phyloP scores from a whole-genome alignment of 208 protist genomes.

The Tritrichomonas musculus region DNA sequence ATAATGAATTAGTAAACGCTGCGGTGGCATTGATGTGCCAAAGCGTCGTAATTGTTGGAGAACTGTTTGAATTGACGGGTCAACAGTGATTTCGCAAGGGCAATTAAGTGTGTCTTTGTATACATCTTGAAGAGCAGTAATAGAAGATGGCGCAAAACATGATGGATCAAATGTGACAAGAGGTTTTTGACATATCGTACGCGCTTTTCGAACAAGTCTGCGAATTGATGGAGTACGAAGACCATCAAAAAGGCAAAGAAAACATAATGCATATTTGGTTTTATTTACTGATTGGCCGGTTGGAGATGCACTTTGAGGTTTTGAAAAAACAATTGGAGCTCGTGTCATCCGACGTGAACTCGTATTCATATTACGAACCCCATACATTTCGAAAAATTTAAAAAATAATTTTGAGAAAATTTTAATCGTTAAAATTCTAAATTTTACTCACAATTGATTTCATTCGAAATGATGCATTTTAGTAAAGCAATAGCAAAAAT shows the following conservation, averaged over 20 bases:
- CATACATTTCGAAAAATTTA: no score
- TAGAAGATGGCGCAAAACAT: neutral
- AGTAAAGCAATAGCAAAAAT: neutral
- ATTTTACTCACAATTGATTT: no score
- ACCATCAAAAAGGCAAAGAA: neutral
- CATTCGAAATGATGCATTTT: neutral
- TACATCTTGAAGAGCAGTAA: neutral
- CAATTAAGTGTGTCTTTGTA: neutral
- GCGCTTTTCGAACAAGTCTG: neutral
- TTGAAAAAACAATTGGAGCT: neutral
- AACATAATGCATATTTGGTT: constrained; percentile 1
- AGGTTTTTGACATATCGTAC: neutral
- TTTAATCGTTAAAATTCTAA: no score
- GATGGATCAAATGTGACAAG: neutral
- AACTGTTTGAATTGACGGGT: neutral
- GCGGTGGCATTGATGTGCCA: neutral
- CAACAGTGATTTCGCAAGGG: neutral
- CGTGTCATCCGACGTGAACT: neutral
- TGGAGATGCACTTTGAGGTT: neutral
- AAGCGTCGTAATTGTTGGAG: neutral
- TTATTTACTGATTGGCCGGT: neutral
- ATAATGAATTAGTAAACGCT: neutral
- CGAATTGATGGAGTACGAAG: neutral
- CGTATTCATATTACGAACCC: no score
- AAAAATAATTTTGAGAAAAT: no score